phyloP scores from a whole-genome alignment of 2,329 filamentous ascomycete genomes.

The Ophioceras dolichostomum region DNA sequence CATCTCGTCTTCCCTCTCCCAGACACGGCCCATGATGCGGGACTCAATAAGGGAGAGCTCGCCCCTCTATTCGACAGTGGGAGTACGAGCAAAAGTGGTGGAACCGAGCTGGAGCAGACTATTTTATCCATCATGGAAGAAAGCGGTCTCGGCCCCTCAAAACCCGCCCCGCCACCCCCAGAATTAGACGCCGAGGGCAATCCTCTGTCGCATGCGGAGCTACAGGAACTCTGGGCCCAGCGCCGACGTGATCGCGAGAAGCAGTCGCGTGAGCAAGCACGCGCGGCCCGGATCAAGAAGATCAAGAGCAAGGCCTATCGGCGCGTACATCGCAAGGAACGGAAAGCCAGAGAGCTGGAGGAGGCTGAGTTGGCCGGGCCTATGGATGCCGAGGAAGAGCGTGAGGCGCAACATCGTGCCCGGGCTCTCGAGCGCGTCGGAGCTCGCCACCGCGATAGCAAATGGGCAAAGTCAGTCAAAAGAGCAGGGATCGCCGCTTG shows the following conservation, averaged over 20 bases:
- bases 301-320: slow-evolving; percentile 97
- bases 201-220: slow-evolving; percentile 56
- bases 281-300: slow-evolving; percentile 90
- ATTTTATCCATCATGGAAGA: slow-evolving; percentile 86
- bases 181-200: slow-evolving; percentile 28
- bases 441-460: slow-evolving; percentile 74
- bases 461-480: slow-evolving; percentile 80
- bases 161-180: slow-evolving; percentile 25
- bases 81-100: slow-evolving; percentile 36
- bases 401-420: slow-evolving; percentile 55
- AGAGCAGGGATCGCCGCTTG: slow-evolving; percentile 69
- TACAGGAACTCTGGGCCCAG: slow-evolving; percentile 59
- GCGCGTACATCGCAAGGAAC: slow-evolving; percentile 74
- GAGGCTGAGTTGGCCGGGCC: slow-evolving; percentile 43
- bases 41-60: slow-evolving; percentile 43
- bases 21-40: slow-evolving; percentile 52
- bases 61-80: slow-evolving; percentile 52
- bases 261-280: slow-evolving; percentile 77
- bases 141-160: slow-evolving; percentile 64
- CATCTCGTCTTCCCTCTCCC: slow-evolving; percentile 80
- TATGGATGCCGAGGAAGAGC: slow-evolving; percentile 52
- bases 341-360: slow-evolving; percentile 37
- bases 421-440: slow-evolving; percentile 79
- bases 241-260: slow-evolving; percentile 73
- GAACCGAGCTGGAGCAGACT: slow-evolving; percentile 72